phyloP scores from a whole-genome alignment of 768 basidiomycete genomes.

The Holtermannia corniformis region DNA sequence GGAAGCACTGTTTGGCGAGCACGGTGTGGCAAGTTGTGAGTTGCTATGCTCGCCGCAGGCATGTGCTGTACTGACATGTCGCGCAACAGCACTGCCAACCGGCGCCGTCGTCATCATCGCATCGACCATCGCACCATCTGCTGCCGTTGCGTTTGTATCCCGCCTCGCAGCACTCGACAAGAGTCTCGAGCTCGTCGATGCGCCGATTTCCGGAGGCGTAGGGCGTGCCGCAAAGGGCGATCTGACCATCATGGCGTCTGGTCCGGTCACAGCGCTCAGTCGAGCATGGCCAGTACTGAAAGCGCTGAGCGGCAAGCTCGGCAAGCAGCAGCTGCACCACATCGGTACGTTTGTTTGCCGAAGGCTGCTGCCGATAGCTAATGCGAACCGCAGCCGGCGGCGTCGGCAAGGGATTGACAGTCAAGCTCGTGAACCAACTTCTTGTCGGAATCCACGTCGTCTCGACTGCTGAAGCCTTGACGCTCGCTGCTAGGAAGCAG shows the following conservation, averaged over 20 bases:
- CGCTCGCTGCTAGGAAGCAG: slow-evolving; percentile 22
- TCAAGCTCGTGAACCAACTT: slow-evolving; percentile 30
- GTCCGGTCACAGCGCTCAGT: slow-evolving; percentile 9
- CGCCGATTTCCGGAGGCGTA: slow-evolving; percentile 33
- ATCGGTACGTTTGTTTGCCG: slow-evolving; percentile 17
- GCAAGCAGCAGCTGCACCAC: slow-evolving; percentile 22
- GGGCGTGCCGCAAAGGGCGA: slow-evolving; percentile 23
- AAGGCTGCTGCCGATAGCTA: background rate
- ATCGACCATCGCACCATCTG: slow-evolving; percentile 29
- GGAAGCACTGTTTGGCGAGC: slow-evolving; percentile 11
- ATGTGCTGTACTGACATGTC: background rate
- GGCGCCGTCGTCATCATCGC: slow-evolving; percentile 20
- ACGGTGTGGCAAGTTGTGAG: slow-evolving; percentile 6
- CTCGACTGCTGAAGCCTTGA: slow-evolving; percentile 26
- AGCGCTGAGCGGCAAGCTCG: slow-evolving; percentile 14
- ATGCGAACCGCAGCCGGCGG: slow-evolving; percentile 34
- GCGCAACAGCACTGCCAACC: slow-evolving; percentile 13
- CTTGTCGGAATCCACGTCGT: slow-evolving; percentile 27
- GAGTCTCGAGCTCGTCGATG: slow-evolving; percentile 24
- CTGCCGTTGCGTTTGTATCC: slow-evolving; percentile 13
- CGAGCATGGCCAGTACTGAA: slow-evolving; percentile 16
- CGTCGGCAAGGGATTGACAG: slow-evolving; percentile 21
- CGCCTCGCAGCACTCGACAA: slow-evolving; percentile 8
- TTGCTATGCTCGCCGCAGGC: background rate
- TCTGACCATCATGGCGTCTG: slow-evolving; percentile 29